Percentiles rank a stretch among this genome's conserved stretches.
Evolutionary conservation across 768 basidiomycete genomes (phyloP).

Genomic region (Suillus cothurnatus): DNA sequence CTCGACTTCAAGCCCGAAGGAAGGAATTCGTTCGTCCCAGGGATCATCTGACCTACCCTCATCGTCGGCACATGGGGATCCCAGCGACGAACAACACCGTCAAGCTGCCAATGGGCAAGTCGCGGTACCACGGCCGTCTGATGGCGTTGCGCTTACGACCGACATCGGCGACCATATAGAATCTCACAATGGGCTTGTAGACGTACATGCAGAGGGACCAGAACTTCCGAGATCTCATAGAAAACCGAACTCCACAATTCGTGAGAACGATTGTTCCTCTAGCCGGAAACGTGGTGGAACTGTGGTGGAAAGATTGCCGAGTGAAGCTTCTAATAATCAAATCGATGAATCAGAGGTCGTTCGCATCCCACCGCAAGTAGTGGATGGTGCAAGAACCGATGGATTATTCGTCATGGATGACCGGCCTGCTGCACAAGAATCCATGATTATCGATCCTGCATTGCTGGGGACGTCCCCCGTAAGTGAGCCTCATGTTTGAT

Average conservation of each 20-base stretch:
- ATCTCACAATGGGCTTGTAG: neutral
- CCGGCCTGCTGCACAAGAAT: neutral
- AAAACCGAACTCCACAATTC: constrained; percentile 7
- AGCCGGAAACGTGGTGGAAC: neutral
- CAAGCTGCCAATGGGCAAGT: neutral
- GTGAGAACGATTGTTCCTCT: neutral
- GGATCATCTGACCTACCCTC: neutral
- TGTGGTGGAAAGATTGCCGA: neutral
- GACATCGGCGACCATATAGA: neutral
- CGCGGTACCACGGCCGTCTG: too few species aligned
- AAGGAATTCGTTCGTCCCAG: neutral
- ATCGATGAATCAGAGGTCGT: neutral
- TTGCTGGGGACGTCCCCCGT: neutral
- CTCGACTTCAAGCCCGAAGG: neutral
- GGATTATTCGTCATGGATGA: neutral
- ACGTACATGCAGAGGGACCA: neutral
- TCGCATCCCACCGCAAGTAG: neutral
- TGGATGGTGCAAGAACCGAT: neutral
- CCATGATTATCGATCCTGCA: neutral
- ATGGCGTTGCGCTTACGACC: neutral
- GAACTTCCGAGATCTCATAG: neutral
- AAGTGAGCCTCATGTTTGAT: neutral
- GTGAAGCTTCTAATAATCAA: neutral
- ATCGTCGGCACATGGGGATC: neutral
- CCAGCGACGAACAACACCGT: neutral